Base-by-base conservation (phyloP, 1,284 basidiomycete species). In the Puccinia horiana region DNA sequence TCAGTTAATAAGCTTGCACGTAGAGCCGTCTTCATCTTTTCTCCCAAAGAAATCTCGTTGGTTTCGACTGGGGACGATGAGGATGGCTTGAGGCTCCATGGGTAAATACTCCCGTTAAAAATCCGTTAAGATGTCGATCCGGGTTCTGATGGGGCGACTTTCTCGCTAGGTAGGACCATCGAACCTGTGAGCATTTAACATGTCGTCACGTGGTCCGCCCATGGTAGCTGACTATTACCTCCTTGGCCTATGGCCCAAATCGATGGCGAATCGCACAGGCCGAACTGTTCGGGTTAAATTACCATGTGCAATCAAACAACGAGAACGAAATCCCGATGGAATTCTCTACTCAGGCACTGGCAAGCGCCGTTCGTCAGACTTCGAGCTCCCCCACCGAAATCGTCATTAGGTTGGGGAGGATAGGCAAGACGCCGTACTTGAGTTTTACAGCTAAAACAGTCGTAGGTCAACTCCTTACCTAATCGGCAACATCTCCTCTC, bases 261-360 rank as follows among this genome's bases (percentile, higher is more conserved):
- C 29, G 42, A 52, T 73, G 70, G 47, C 29, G n/a, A 5, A 26
- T 29, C 6, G 5, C 35, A 29, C 32, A 80, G 78, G 32, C 26
- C n/a, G 67, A 70, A 23, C 69, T 80, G 2, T 80, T 80, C 35
- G 69, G 69, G 14, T 70, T 35, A 20, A 63, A 69, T 54, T 81
- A 81, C 40, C 32, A n/a, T 2, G 37, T 81, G 18, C 47, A 81
- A 40, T 74, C 79, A 44, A 58, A 74, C 11, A 29, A 32, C 47
- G 37, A 72, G 20, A 81, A 81, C 69, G 23, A 26, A n/a, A 81
- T 81, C 56, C 47, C 56, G 26, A n/a, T 81, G 29, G 79, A 81
- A 54, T 47, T 81, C 61, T 58, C 79, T 20, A 75, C 79, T 42
- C 61, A 74, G 37, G 79, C 79, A 40, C 44, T 81, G 0, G 56